Base-by-base conservation (phyloP, 129 eudicot species). In the Mikania micrantha region DNA sequence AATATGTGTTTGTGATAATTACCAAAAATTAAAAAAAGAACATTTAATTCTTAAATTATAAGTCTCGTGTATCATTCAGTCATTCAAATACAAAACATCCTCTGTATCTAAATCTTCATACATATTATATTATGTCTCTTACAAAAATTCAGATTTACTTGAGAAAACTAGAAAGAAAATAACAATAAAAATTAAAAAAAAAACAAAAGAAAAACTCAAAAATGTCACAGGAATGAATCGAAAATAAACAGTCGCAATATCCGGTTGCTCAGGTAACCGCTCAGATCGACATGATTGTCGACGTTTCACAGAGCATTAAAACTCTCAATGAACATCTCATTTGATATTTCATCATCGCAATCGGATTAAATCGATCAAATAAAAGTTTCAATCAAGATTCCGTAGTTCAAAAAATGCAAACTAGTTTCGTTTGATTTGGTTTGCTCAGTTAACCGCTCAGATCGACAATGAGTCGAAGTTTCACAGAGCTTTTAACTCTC, bases 371-470 rank as follows among this genome's bases (percentile, higher is more conserved):
- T 53, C 6, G 22, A 69, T 34, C 35, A 36, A 25, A n/a, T 13
- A 4, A 20, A 13, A 11, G 11, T 1, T 0, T 15, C 15, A 7
- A 36, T 32, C 6, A 3, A 5, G 25, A 9, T 19, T 50, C 29
- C 2, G 21, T 1, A 8, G 11, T 5, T 49, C 28, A 8, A 49
- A 49, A 10, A 5, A 10, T 1, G 15, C 3, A 12, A 42, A 42
- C 20, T 42, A 32, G 0, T 32, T 5, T 32, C 4, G 36, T 32
- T 15, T 45, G 4, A 45, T n/a, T 67, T 49, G 0, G 1, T 64
- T 63, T 73, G 77, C 77, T 73, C 77, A 73, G 77, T 5, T 73
- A 73, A 73, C 77, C 77, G 77, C 77, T 73, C 77, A 73, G 77
- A 73, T 73, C 77, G 70, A 63, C 77, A 24, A 32, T 16, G 12